Percentiles rank a stretch among this genome's conserved stretches.
These are phyloP conservation scores for Rhinocladiella mackenziei DNA, from an alignment of 2,329 filamentous ascomycete genomes.

Conservation along the genomic window DNA sequence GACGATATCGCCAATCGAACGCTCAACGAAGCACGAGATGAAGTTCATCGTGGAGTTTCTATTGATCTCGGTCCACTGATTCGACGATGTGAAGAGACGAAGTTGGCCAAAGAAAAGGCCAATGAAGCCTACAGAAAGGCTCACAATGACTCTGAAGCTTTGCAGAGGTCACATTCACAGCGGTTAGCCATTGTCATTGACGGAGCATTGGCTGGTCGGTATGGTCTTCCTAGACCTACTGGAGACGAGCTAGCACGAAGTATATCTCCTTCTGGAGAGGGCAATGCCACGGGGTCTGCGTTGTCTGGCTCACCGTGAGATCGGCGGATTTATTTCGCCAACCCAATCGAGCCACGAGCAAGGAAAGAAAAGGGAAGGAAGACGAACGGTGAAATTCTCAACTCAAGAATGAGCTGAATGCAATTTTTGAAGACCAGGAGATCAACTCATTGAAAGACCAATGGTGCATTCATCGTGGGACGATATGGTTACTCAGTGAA, in stretches of 20 bases:
- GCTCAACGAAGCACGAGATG: constrained; percentile 9
- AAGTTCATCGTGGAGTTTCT: neutral
- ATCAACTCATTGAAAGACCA: too few species aligned
- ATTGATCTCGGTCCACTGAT: constrained; percentile 9
- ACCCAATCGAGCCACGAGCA: too few species aligned
- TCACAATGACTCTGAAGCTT: constrained; percentile 9
- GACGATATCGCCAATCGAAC: constrained; percentile 10
- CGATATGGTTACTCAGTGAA: too few species aligned
- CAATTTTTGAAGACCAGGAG: too few species aligned
- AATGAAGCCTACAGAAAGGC: constrained; percentile 4
- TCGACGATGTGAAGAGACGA: constrained; percentile 12
- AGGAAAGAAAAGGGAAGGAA: too few species aligned
- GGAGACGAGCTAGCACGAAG: constrained; percentile 7
- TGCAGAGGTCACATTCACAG: constrained; percentile 4
- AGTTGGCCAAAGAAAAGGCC: constrained; percentile 8
- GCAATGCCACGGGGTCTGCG: constrained; percentile 5
- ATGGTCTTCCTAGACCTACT: neutral
- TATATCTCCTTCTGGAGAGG: constrained; percentile 3
- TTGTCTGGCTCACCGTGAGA: constrained; percentile 6
- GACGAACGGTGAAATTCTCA: too few species aligned
- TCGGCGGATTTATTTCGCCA: too few species aligned
- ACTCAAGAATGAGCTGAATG: too few species aligned
- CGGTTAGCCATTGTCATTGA: constrained; percentile 8
- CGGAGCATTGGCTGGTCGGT: constrained; percentile 3
- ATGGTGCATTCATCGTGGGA: too few species aligned